A percentile compares a stretch with the other conserved stretches of the same genome.
Evolutionary conservation across 2,329 filamentous ascomycete species (phyloP).

Genomic region (Trichoderma breve): DNA sequence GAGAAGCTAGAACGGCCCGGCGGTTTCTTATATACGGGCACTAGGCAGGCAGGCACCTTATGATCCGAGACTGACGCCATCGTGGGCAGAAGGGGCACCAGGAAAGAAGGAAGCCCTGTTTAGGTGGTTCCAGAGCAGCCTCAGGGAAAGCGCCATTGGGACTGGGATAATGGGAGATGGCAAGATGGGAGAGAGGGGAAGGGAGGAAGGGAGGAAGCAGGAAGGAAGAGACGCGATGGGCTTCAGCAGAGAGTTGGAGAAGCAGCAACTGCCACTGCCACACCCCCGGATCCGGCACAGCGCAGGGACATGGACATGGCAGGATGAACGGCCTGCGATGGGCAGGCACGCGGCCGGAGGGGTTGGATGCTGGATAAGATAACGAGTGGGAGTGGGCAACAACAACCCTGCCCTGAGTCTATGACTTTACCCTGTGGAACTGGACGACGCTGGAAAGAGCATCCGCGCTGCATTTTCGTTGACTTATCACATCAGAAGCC

Average conservation of each 20-base stretch:
- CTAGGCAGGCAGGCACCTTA: not conserved
- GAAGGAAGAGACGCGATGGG: not conserved
- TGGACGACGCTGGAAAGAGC: not conserved
- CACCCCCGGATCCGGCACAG: not conserved
- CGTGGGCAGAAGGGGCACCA: not conserved
- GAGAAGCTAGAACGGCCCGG: not conserved
- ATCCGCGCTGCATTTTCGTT: not conserved
- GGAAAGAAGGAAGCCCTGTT: not conserved
- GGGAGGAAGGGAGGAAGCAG: not conserved
- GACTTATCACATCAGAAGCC: constrained; percentile 8
- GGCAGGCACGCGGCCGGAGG: not conserved
- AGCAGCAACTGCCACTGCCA: not conserved
- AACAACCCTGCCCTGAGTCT: not conserved
- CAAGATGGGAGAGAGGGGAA: not conserved
- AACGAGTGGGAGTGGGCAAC: not conserved
- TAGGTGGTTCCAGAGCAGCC: not conserved
- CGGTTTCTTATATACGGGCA: constrained; percentile 12
- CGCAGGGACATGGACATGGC: not conserved
- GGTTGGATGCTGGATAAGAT: constrained; percentile 7
- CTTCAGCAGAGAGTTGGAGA: not conserved
- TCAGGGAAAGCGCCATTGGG: not conserved
- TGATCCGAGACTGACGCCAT: constrained; percentile 19
- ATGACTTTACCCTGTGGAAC: not conserved
- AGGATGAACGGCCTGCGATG: not conserved
- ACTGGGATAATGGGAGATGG: not conserved